Evolutionary conservation across 345 rosid genomes (phyloP), one percentile per base, ranked within the genome.

Genomic region (Eucalyptus leucophloia): DNA sequence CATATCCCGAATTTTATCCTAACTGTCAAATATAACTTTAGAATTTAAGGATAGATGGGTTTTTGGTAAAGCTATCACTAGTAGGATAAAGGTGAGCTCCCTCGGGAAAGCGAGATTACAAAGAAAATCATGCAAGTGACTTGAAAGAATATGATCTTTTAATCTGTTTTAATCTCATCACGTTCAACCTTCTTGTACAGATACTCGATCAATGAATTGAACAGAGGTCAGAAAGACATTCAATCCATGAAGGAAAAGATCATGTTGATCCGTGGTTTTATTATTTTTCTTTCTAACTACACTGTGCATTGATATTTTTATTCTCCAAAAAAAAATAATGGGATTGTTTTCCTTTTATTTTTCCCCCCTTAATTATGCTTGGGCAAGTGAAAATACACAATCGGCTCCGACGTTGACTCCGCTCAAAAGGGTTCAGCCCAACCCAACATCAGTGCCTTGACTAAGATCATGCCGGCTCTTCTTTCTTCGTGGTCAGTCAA

Each of bases 1-100:
- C 8, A 0, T 49, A 15, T 50, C 3, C 1, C 1, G 3, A 50
- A 50, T 50, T 16, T 51, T 51, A 17, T 51, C 9, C 4, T 8
- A 0, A 51, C 4, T 0, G 8, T 0, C 54, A 50, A 50, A 50
- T 3, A 0, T 7, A 17, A 0, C 2, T 0, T 51, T 8, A 56
- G 62, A 6, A 0, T 56, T 56, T 9, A 56, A 56, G 62, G 0
- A 0, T 23, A 0, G 13, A 3, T 4, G 28, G 13, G 62, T 0
- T 9, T 4, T 56, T 23, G 0, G 3, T 1, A 56, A 56, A 56
- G 62, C 62, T 19, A 56, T 56, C 62, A 56, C 62, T 0, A 9
- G 3, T 24, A 30, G 30, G 30, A 24, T 56, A 56, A 30, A 56
- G 28, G 3, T 23, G 62, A 56, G 30, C 62, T 56, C 1, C 28